Evolutionary conservation across 2,329 filamentous ascomycete species (phyloP).

Genomic region (Malbranchea zuffiana): DNA sequence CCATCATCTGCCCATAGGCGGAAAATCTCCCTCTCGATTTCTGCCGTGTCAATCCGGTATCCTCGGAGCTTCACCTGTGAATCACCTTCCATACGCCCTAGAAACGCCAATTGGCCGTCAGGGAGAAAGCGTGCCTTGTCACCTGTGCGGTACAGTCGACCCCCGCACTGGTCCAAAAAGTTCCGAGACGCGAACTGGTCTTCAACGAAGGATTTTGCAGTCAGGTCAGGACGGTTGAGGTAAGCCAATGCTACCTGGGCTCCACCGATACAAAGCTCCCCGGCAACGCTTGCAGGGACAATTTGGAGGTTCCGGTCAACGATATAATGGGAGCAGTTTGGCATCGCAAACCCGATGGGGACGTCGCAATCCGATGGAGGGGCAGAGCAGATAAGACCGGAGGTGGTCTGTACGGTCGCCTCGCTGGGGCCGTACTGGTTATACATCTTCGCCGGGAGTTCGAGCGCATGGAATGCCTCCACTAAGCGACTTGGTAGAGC

Average conservation of each 20-base stretch:
- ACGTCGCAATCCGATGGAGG: no score
- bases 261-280: conserved; percentile 8
- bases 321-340: conserved; percentile 21
- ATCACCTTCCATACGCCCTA: conserved; percentile 17
- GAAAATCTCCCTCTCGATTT: conserved; percentile 33
- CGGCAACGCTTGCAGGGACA: neutral
- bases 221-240: conserved; percentile 10
- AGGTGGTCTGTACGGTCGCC: conserved; percentile 12
- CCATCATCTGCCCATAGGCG: no score
- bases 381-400: no score
- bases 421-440: conserved; percentile 19
- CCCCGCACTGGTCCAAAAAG: no score
- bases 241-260: conserved; percentile 16
- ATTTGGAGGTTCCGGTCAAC: neutral
- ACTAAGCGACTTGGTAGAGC: conserved; percentile 39
- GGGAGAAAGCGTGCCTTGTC: conserved; percentile 17
- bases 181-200: conserved; percentile 12
- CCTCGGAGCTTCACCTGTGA: conserved; percentile 17
- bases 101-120: conserved; percentile 17
- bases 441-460: conserved; percentile 13
- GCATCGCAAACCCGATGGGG: conserved; percentile 21
- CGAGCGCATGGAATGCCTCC: conserved; percentile 12
- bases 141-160: conserved; percentile 17
- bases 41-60: conserved; percentile 34
- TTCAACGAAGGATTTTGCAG: conserved; percentile 10